Evolutionary conservation across 495 filamentous ascomycete species (phyloP), one percentile per base, ranked within the genome.

Genomic region (Trichoderma reesei): DNA sequence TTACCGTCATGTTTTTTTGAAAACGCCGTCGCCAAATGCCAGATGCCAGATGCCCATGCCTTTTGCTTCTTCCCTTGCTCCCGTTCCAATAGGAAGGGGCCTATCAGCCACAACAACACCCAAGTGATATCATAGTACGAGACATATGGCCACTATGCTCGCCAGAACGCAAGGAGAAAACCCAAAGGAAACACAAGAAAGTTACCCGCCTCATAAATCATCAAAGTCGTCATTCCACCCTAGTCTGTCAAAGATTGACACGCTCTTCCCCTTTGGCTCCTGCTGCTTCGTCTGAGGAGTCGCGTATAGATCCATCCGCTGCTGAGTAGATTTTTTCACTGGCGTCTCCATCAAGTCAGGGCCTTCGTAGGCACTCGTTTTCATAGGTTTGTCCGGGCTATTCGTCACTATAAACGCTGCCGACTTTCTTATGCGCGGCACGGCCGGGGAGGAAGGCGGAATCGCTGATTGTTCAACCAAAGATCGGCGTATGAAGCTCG

Each of bases 161-260:
- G 51, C 51, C 51, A 56, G 20, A 56, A 56, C 34, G 51, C 26
- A 5, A 33, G 26, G 26, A 26, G 26, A 26, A 26, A 26, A 26
- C 0, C 26, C 26, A 26, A 26, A 26, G 26, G 26, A 26, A 26
- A 26, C 26, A 26, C 26, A 26, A 13, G 20, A 11, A 26, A 48
- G 20, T 48, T 31, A 33, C 3, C 20, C 20, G 34, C 34, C 51
- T 56, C 51, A 41, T 42, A 64, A 59, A 37, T 82, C 86, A 65
- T 84, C 79, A 66, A 65, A 65, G 42, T 64, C 62, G 69, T 88
- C 86, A 68, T 93, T 87, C 91, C 91, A 90, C 59, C 91, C 88
- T 60, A 94, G 71, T 41, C 78, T 76, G 72, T 87, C 83, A 70
- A 89, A 95, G 59, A 96, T 88, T 18, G 76, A 78, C 69, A 63